Evolutionary conservation across 345 rosid genomes (phyloP), one percentile per base, ranked within the genome.

Genomic region (Brassica carinata): DNA sequence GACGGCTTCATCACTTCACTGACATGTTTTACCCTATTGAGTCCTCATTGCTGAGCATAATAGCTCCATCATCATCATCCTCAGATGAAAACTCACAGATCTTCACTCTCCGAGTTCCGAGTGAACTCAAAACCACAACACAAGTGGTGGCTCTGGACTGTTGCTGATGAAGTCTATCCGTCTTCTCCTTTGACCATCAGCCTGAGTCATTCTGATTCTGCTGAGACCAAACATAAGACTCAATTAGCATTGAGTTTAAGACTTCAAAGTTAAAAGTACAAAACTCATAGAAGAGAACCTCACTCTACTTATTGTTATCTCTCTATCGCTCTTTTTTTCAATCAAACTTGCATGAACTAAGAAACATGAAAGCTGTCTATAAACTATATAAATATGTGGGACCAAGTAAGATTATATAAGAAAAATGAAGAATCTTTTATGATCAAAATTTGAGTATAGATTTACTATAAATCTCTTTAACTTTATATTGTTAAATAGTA

Each of bases 1-100:
- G 33, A 30, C 33, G 4, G 33, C 5, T 30, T 30, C 33, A 3
- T 30, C 33, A 3, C 23, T 1, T 1, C 23, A 19, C 26, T n/a
- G 26, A 23, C 97, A n/a, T n/a, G n/a, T n/a, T n/a, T 33, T 90
- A 89, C 74, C 89, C 91, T 23, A 89, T 89, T 65, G 94, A 94
- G 71, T n/a, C n/a, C n/a, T n/a, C n/a, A n/a, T n/a, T 93, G 34
- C 78, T 77, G 7, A 30, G 78, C 31, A 75, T 73, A 36, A 30
- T 80, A 76, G 84, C 81, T 70, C 94, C 94, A 13, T 89, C 26
- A 23, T 2, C 95, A 8, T 91, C 40, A 36, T 36, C 90, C 53
- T 88, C 94, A 23, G 80, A 76, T 36, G 33, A 30, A 74, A 69
- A 75, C 76, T 33, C 3, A 23, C 76, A 19, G 93, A 89, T 64